Conservation (phyloP, 1,284 basidiomycete species). For the Austropuccinia psidii region DNA sequence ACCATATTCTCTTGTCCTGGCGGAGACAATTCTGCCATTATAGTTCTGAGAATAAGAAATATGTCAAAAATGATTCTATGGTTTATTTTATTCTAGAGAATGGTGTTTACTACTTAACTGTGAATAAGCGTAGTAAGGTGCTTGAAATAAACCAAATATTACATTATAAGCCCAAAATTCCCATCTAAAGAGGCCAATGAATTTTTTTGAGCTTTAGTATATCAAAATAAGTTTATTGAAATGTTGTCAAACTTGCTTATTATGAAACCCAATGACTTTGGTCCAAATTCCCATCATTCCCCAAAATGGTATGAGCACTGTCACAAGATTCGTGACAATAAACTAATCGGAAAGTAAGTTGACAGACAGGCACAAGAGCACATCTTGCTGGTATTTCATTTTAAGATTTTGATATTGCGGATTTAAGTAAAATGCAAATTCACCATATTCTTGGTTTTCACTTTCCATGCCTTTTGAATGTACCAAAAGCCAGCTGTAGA, state of each 20-base stretch:
- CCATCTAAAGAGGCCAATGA: constrained; percentile 14
- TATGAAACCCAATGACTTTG: constrained; percentile 19
- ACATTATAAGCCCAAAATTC: constrained; percentile 37
- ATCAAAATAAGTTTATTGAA: too few species aligned
- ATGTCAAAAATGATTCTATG: background rate
- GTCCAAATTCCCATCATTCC: constrained; percentile 28
- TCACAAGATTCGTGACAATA: constrained; percentile 28
- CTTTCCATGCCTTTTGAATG: constrained; percentile 34
- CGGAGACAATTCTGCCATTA: constrained; percentile 31
- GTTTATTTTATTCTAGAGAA: background rate
- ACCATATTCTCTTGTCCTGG: constrained; percentile 33
- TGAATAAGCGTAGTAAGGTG: constrained; percentile 36
- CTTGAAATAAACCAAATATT: constrained; percentile 35
- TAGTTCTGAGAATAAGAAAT: background rate
- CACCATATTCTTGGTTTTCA: constrained; percentile 31
- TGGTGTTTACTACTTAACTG: constrained; percentile 12
- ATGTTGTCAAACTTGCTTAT: constrained; percentile 11
- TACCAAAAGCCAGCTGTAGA: constrained; percentile 31
- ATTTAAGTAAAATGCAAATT: background rate
- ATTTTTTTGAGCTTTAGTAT: too few species aligned
- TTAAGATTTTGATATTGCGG: background rate
- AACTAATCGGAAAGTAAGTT: constrained; percentile 4
- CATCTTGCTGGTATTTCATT: background rate
- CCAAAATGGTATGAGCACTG: constrained; percentile 35
- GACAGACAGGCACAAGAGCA: background rate